A percentile compares a stretch with the other conserved stretches of the same genome.
phyloP scores from a whole-genome alignment of 306 rosid species.

The Ormosia emarginata region DNA sequence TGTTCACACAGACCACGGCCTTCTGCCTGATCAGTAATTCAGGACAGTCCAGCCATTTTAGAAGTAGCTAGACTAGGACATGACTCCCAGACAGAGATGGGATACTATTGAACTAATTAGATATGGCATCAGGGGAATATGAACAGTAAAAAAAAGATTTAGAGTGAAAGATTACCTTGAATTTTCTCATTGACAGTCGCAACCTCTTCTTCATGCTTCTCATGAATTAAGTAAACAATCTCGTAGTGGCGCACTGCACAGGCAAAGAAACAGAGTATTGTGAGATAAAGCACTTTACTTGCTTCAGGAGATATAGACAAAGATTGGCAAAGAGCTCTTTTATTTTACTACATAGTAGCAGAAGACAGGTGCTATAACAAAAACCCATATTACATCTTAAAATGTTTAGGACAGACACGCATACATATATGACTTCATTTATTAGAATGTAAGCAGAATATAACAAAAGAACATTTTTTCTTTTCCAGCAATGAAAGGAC shows the following conservation, averaged over 20 bases:
- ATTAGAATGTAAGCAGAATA: neutral
- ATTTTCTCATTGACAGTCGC: conserved; percentile 68
- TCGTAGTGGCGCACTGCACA: conserved; percentile 89
- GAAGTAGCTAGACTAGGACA: neutral
- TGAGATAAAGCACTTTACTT: conserved; percentile 24
- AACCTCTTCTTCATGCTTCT: conserved; percentile 74
- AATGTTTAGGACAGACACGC: neutral
- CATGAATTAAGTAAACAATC: conserved; percentile 80
- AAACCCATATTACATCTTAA: neutral
- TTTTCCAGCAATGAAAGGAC: neutral
- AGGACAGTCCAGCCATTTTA: neutral
- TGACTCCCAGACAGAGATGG: neutral
- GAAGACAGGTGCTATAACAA: conserved; percentile 1
- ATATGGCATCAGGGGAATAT: conserved; percentile 27
- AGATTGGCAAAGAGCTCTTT: neutral
- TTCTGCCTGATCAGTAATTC: neutral
- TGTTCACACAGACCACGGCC: neutral
- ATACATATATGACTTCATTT: neutral
- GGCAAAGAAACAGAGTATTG: neutral
- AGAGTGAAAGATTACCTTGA: conserved; percentile 45
- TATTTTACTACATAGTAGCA: neutral
- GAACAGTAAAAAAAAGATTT: neutral
- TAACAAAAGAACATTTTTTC: neutral
- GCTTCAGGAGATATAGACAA: neutral
- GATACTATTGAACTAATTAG: conserved; percentile 26